Base-by-base conservation (phyloP, 2,329 filamentous ascomycete species). In the Incumbomyces lentus region DNA sequence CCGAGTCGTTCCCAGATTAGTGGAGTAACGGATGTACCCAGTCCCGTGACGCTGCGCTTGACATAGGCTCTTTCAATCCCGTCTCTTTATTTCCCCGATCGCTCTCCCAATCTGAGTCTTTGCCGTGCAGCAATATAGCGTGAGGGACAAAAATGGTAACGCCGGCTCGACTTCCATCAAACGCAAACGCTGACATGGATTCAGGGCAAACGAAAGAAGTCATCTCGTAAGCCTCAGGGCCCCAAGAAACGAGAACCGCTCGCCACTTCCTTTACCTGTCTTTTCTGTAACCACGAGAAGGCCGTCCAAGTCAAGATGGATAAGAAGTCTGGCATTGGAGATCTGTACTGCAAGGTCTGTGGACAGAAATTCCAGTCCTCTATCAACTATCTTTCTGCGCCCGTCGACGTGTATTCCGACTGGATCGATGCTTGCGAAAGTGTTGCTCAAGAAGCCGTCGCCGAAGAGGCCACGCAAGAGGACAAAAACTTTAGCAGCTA, bases 281-380 rank as follows among this genome's bases (percentile, higher is more conserved):
- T 98, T 38, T 98, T 98, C 70, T 98, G 92, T 74, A 96, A 95
- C 65, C 89, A 96, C 68, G 92, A 96, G 63, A 92, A 87, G 55
- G 86, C 89, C 0, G 86, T 98, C 44, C 76, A 79, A 22, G 85
- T 95, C 56, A 92, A 93, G 66, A 75, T 98, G 42, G 88, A 98
- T 64, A 95, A 94, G 74, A 96, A 96, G 64, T 73, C 80, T 22
- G 87, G 87, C 43, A 76, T 95, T 32, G 92, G 90, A 39, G 79
- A 84, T 51, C 73, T 98, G 19, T 79, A 82, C 49, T 98, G 92
- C 71, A 94, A 90, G 64, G 79, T 95, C 44, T 98, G 92, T 66
- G 89, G 86, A 2, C 90, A 96, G 68, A 82, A 81, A 50, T 98
- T 94, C 62, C 88, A 96, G 64, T 93, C 86, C 49, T 81, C 80